Evolutionary conservation across 78 protist genomes (phyloP).

Genomic region (Dictyostelium brefeldianum): DNA sequence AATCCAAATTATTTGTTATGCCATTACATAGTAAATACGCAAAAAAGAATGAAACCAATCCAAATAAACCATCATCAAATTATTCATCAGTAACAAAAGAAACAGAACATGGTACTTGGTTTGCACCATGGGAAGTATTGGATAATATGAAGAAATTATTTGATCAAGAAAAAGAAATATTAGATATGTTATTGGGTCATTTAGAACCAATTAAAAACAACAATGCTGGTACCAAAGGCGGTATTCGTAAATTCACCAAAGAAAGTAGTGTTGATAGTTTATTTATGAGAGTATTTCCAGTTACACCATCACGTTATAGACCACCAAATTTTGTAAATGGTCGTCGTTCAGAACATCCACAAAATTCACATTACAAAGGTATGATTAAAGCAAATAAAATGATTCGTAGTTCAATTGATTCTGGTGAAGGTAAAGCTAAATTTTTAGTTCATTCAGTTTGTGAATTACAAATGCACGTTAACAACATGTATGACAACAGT

Average conservation of each 20-base stretch:
- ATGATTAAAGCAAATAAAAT: constrained; percentile 9
- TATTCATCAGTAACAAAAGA: constrained; percentile 57
- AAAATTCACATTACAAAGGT: constrained; percentile 53
- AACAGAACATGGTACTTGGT: constrained; percentile 58
- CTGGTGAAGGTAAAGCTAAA: constrained; percentile 44
- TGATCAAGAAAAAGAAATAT: constrained; percentile 31
- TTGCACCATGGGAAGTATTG: constrained; percentile 67
- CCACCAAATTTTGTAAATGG: constrained; percentile 58
- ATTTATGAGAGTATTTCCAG: constrained; percentile 56
- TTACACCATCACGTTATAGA: constrained; percentile 58
- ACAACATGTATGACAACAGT: constrained; percentile 82
- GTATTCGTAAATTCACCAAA: not conserved
- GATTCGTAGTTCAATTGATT: constrained; percentile 28
- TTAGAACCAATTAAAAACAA: not conserved
- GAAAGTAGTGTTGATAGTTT: constrained; percentile 27
- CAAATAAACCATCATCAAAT: not conserved
- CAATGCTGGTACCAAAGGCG: not conserved
- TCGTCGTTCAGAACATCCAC: constrained; percentile 37
- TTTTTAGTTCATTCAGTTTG: constrained; percentile 58
- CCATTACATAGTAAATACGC: constrained; percentile 15
- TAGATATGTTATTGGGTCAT: constrained; percentile 64
- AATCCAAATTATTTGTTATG: constrained; percentile 61
- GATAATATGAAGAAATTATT: constrained; percentile 25
- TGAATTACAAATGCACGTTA: constrained; percentile 87
- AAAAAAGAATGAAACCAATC: not conserved